Conservation (phyloP, 768 basidiomycete species). For the Hericium coralloides region DNA sequence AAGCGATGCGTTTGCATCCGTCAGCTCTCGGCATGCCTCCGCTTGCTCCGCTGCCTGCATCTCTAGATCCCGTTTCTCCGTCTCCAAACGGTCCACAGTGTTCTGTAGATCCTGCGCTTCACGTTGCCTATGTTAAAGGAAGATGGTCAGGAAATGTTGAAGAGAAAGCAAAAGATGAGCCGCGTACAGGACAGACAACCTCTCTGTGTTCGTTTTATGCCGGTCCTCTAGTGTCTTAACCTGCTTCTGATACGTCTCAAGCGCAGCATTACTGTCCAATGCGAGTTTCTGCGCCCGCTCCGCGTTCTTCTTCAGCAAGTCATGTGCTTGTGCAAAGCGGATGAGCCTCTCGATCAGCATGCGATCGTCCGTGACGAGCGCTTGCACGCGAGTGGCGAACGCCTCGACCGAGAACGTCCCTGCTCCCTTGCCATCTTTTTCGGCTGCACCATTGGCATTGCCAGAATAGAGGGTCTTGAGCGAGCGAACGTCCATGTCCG, state of each 20-base stretch:
- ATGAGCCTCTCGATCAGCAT: slow-evolving; percentile 76
- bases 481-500: slow-evolving; percentile 79
- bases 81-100: slow-evolving; percentile 46
- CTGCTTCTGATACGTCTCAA: slow-evolving; percentile 90
- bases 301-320: slow-evolving; percentile 86
- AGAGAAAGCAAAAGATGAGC: not conserved
- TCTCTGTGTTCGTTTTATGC: slow-evolving; percentile 41
- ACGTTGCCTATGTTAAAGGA: slow-evolving; percentile 43
- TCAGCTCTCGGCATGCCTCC: slow-evolving; percentile 63
- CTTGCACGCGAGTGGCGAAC: slow-evolving; percentile 70
- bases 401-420: slow-evolving; percentile 65
- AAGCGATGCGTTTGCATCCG: slow-evolving; percentile 70
- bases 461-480: slow-evolving; percentile 73
- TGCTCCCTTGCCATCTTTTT: slow-evolving; percentile 6
- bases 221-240: slow-evolving; percentile 73
- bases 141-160: slow-evolving; percentile 2
- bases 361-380: slow-evolving; percentile 75
- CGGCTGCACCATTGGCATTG: slow-evolving; percentile 8
- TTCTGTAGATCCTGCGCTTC: slow-evolving; percentile 55
- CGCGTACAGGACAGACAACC: slow-evolving; percentile 50
- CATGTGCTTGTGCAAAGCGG: slow-evolving; percentile 83
- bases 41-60: slow-evolving; percentile 59
- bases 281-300: slow-evolving; percentile 87
- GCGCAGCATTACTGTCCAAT: slow-evolving; percentile 65
- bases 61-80: slow-evolving; percentile 67